Evolutionary conservation across 441 rosid genomes (phyloP).

Genomic region (Gossypium trilobum): DNA sequence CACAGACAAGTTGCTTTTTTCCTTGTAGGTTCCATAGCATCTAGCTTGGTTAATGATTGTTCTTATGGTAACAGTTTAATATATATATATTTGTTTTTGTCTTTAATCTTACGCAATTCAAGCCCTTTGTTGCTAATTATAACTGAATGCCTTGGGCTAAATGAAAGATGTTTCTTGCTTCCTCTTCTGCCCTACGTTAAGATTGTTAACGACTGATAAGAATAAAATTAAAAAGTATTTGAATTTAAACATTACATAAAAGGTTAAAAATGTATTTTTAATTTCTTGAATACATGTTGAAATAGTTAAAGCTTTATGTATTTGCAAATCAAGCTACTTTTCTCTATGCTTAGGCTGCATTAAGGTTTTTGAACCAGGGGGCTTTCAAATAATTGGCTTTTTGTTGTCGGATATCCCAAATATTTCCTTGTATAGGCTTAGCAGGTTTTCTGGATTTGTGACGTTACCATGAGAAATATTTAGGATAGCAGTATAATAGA

Average conservation of each 20-base stretch:
- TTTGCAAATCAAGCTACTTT: neutral
- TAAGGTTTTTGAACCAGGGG: neutral
- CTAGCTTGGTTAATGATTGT: conserved; percentile 23
- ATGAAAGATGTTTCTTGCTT: conserved; percentile 8
- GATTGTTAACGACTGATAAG: neutral
- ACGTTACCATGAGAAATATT: conserved; percentile 1
- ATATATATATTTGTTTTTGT: conserved; percentile 12
- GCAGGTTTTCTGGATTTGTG: neutral
- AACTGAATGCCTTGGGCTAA: conserved; percentile 13
- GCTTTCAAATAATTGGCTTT: neutral
- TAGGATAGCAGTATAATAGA: neutral
- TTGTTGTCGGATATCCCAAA: neutral
- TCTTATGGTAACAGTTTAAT: conserved; percentile 9
- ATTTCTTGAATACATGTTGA: neutral
- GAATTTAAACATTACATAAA: neutral
- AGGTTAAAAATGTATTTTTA: neutral
- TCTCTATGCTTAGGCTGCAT: conserved; percentile 6
- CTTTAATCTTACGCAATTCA: neutral
- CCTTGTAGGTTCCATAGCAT: conserved; percentile 66
- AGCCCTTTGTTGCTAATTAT: neutral
- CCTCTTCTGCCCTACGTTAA: neutral
- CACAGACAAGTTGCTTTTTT: conserved; percentile 97
- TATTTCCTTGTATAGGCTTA: neutral
- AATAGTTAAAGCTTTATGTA: neutral
- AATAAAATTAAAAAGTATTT: neutral